Conservation (phyloP, 345 rosid genomes). For the Punica granatum region DNA sequence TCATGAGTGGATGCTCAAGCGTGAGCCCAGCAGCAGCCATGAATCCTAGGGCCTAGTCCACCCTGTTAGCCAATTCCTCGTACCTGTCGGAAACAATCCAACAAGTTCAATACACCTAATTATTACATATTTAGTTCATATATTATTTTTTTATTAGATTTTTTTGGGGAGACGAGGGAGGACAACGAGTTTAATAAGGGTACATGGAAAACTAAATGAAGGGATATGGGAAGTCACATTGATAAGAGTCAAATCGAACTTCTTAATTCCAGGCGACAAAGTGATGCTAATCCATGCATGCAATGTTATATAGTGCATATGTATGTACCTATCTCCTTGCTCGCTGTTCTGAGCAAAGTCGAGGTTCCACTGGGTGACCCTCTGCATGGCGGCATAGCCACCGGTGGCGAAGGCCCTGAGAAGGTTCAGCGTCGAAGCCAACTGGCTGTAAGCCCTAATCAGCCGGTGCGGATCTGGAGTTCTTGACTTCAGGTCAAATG, state of each 20-base stretch:
- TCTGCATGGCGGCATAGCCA: slow-evolving; percentile 59
- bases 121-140: too few relatives aligned
- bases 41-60: slow-evolving; percentile 63
- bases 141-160: too few relatives aligned
- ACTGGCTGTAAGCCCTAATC: slow-evolving; percentile 49
- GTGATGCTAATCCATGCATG: too few relatives aligned
- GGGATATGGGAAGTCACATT: too few relatives aligned
- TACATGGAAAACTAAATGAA: too few relatives aligned
- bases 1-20: slow-evolving; percentile 49
- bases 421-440: slow-evolving; percentile 55
- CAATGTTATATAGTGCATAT: too few relatives aligned
- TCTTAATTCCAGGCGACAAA: too few relatives aligned
- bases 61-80: slow-evolving; percentile 43
- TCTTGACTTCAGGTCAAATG: slow-evolving; percentile 48
- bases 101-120: too few relatives aligned
- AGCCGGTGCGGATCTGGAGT: slow-evolving; percentile 52
- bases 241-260: too few relatives aligned
- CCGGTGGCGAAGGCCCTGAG: slow-evolving; percentile 66
- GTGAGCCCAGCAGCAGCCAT: slow-evolving; percentile 60
- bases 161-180: too few relatives aligned
- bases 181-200: too few relatives aligned
- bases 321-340: slow-evolving; percentile 47
- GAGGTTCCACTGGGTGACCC: slow-evolving; percentile 61
- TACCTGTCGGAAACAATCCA: slow-evolving; percentile 24
- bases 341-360: slow-evolving; percentile 52